Percentiles rank a stretch among this genome's conserved stretches.
phyloP scores from a whole-genome alignment of 2,329 filamentous ascomycete species.

The Fusarium austroafricanum region DNA sequence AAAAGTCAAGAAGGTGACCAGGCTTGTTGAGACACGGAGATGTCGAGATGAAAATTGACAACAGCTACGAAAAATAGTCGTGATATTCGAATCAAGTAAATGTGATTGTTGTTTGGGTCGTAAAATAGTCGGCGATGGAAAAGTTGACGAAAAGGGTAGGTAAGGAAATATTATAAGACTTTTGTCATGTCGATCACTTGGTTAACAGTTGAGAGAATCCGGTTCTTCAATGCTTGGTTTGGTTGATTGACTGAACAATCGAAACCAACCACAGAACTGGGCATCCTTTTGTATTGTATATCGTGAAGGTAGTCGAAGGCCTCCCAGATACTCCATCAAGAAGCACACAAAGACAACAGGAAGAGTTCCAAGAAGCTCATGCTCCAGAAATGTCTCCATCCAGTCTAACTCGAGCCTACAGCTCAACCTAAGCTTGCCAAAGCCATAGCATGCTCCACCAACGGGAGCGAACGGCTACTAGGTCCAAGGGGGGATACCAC shows the following conservation, averaged over 20 bases:
- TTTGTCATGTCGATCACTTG: slow-evolving; percentile 40
- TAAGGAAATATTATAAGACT: slow-evolving; percentile 34
- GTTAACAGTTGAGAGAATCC: slow-evolving; percentile 43
- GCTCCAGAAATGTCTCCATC: slow-evolving; percentile 40
- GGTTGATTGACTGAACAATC: slow-evolving; percentile 31
- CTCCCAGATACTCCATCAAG: slow-evolving; percentile 40
- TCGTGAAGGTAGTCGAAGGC: slow-evolving; percentile 45
- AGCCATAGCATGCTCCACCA: slow-evolving; percentile 38
- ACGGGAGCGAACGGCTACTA: slow-evolving; percentile 47
- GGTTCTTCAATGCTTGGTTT: slow-evolving; percentile 43
- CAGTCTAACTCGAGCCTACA: slow-evolving; percentile 17
- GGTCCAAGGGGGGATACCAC: slow-evolving; percentile 32
- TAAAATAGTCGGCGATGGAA: slow-evolving; percentile 15
- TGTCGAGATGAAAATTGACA: background rate
- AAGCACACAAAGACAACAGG: slow-evolving; percentile 14
- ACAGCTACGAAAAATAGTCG: slow-evolving; percentile 2
- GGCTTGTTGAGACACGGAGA: slow-evolving; percentile 4
- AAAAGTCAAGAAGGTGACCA: slow-evolving; percentile 8
- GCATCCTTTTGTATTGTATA: slow-evolving; percentile 47
- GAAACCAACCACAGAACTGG: slow-evolving; percentile 28
- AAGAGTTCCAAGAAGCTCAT: slow-evolving; percentile 32
- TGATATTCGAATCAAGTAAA: slow-evolving; percentile 15
- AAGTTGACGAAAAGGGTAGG: slow-evolving; percentile 16
- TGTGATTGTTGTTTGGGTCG: background rate
- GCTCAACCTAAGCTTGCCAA: slow-evolving; percentile 30